Conservation (phyloP, 148 eudicot genomes). For the Pouteria glomerata region DNA sequence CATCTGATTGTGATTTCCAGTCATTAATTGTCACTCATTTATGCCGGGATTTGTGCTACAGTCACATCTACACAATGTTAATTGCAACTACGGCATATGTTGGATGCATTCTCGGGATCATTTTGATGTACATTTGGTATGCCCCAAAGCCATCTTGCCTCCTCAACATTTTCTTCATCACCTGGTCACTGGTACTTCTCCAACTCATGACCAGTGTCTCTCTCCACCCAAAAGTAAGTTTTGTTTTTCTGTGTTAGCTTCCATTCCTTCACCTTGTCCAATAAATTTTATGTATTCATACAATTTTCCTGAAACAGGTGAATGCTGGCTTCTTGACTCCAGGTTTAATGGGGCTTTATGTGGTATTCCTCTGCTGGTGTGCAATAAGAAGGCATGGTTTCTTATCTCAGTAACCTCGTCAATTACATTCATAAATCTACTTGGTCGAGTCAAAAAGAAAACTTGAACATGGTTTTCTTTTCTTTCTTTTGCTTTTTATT, state of each 20-base stretch:
- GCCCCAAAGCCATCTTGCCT: constrained; percentile 69
- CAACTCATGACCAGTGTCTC: constrained; percentile 82
- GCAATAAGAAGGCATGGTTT: constrained; percentile 71
- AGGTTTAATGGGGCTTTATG: constrained; percentile 82
- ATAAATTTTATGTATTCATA: neutral
- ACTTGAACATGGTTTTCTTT: too few species aligned
- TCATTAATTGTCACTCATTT: too few species aligned
- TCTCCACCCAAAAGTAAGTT: constrained; percentile 64
- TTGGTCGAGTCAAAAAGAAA: too few species aligned
- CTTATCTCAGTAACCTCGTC: neutral
- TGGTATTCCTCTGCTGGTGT: constrained; percentile 86
- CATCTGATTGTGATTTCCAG: neutral
- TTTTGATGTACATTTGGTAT: constrained; percentile 76
- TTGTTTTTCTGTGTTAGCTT: neutral
- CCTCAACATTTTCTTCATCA: constrained; percentile 68
- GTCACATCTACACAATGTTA: constrained; percentile 50
- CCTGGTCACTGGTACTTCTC: constrained; percentile 71
- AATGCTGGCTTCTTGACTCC: constrained; percentile 71
- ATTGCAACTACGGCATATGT: constrained; percentile 50
- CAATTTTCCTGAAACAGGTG: constrained; percentile 39
- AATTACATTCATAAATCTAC: neutral
- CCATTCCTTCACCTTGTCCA: neutral
- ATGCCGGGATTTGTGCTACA: constrained; percentile 21
- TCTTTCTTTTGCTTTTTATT: too few species aligned
- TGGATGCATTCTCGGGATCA: constrained; percentile 56